Base-by-base conservation (phyloP, 2,329 filamentous ascomycete species). In the Neocatenulostroma microsporum region DNA sequence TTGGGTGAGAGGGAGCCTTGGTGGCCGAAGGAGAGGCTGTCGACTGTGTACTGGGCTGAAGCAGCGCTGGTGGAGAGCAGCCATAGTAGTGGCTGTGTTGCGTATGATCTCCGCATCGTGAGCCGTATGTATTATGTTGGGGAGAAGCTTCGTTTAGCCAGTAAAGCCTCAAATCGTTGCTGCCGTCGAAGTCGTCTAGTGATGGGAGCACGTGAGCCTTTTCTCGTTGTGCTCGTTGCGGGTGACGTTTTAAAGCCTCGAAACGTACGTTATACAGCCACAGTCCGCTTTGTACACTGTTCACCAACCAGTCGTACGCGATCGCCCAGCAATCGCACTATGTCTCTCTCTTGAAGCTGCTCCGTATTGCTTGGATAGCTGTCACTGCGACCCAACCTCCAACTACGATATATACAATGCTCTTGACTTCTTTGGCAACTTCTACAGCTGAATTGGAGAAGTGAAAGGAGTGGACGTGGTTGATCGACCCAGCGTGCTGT, bases 21-120 rank as follows among this genome's bases (percentile, higher is more conserved):
- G 55, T 83, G 74, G 24, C 86, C 86, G 58, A 93, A 93, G 58
- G 83, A 88, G 32, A 86, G 40, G 13, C 41, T 36, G 27, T 58
- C 54, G 21, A 58, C 40, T 12, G 53, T 42, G 30, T 47, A 42
- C 17, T 52, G 47, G 4, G 54, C 51, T 10, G 50, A 46, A 14
- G 48, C 48, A 4, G 51, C 37, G 20, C 42, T 41, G 14, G 46
- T 40, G 30, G 51, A 39, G 20, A 56, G 50, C 14, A 41, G 39
- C 39, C 39, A 40, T 9, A 24, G 17, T 23, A 41, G 33, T 8
- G 33, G 37, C 27, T 40, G 31, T 25, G 30, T 6, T 7, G 28
- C 15, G 27, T 9, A 13, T 12, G 7, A 23, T 13, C 21, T 23
- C 5, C 14, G 36, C 23, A 33, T 25, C 27, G 4, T 25, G 35